Conservation (phyloP, 441 rosid species). For the Adansonia grandidieri region DNA sequence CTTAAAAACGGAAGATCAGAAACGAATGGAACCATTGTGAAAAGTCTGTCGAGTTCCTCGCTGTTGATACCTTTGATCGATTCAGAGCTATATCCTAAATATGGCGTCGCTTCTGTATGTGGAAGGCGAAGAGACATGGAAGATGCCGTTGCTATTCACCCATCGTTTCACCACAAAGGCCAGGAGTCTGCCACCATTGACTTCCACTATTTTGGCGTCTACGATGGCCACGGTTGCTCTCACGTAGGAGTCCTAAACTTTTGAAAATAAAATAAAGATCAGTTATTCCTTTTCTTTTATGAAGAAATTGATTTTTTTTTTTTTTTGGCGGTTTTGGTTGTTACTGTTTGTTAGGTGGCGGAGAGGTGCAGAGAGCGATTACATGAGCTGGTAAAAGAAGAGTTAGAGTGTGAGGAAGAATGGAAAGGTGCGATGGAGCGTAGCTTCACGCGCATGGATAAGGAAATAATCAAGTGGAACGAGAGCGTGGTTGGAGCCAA, state of each 20-base stretch:
- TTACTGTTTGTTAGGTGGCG: slow-evolving; percentile 50
- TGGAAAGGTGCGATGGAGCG: slow-evolving; percentile 57
- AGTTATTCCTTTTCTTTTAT: background rate
- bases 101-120: slow-evolving; percentile 54
- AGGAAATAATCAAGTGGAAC: slow-evolving; percentile 49
- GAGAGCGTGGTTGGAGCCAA: slow-evolving; percentile 32
- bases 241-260: slow-evolving; percentile 45
- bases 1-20: slow-evolving; percentile 18
- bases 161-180: slow-evolving; percentile 37
- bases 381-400: slow-evolving; percentile 65
- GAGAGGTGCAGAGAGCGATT: slow-evolving; percentile 60
- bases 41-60: slow-evolving; percentile 23
- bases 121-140: slow-evolving; percentile 75
- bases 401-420: slow-evolving; percentile 38
- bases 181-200: background rate
- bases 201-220: slow-evolving; percentile 57
- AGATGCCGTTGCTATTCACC: slow-evolving; percentile 58
- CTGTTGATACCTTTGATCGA: slow-evolving; percentile 25
- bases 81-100: slow-evolving; percentile 43
- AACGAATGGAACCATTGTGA: slow-evolving; percentile 14
- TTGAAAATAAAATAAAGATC: background rate
- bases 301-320: background rate
- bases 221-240: slow-evolving; percentile 79
- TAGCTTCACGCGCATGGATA: slow-evolving; percentile 68
- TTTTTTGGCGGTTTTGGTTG: background rate